Evolutionary conservation across 495 filamentous ascomycete genomes (phyloP).

Genomic region (Hypoxylon fuscum): DNA sequence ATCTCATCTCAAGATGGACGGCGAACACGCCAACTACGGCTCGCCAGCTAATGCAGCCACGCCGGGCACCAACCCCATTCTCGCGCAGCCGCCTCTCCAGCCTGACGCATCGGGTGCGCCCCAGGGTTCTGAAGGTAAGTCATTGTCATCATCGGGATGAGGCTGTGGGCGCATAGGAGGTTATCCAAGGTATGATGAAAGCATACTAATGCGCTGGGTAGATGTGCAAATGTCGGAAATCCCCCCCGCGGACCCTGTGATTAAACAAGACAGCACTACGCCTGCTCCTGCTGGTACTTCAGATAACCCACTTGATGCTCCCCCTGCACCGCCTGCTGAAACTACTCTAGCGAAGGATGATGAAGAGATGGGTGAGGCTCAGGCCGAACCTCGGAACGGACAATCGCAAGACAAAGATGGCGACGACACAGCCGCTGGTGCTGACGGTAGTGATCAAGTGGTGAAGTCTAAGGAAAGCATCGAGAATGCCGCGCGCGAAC

Average conservation of each 20-base stretch:
- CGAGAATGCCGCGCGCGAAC: conserved; percentile 85
- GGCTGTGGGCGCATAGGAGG: neutral
- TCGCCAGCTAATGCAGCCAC: conserved; percentile 61
- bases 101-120: conserved; percentile 45
- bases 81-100: conserved; percentile 60
- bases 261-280: conserved; percentile 63
- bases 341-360: conserved; percentile 71
- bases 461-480: conserved; percentile 77
- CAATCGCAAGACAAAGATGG: conserved; percentile 48
- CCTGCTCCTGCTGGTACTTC: conserved; percentile 66
- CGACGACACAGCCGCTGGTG: conserved; percentile 55
- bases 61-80: conserved; percentile 58
- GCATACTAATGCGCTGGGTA: conserved; percentile 41
- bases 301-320: conserved; percentile 88
- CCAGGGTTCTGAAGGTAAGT: conserved; percentile 48
- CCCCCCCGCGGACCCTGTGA: conserved; percentile 49
- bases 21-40: conserved; percentile 60
- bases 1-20: conserved; percentile 58
- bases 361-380: conserved; percentile 85
- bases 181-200: neutral
- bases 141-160: neutral
- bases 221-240: conserved; percentile 67
- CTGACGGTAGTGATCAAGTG: conserved; percentile 51
- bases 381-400: conserved; percentile 63
- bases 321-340: conserved; percentile 76